A percentile compares a stretch with the other conserved stretches of the same genome.
Evolutionary conservation across 2,329 filamentous ascomycete species (phyloP).

Genomic region (Reticulascus tulasneorum): DNA sequence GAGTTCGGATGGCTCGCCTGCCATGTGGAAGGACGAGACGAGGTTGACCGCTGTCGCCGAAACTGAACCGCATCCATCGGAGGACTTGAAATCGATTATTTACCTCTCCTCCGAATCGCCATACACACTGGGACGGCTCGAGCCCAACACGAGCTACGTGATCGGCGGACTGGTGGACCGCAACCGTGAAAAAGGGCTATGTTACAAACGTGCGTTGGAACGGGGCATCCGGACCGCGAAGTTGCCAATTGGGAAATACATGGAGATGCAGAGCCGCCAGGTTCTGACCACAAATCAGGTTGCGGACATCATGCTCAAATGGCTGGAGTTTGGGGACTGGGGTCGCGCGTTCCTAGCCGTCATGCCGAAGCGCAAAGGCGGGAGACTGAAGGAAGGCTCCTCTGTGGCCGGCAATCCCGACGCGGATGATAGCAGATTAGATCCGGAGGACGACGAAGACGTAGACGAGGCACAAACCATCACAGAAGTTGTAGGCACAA

Average conservation of each 20-base stretch:
- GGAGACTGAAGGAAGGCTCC: conserved; percentile 49
- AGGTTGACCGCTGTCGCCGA: conserved; percentile 29
- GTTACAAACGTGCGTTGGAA: conserved; percentile 74
- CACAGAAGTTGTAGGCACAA: too few relatives aligned
- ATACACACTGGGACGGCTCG: conserved; percentile 74
- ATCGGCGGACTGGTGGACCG: conserved; percentile 94
- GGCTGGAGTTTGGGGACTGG: conserved; percentile 90
- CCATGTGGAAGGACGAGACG: conserved; percentile 24
- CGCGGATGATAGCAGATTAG: conserved; percentile 19
- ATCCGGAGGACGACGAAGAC: conserved; percentile 23
- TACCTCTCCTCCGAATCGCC: conserved; percentile 93
- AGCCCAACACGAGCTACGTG: conserved; percentile 86
- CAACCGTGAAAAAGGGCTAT: conserved; percentile 93
- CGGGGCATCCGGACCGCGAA: conserved; percentile 81
- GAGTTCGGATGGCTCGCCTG: conserved; percentile 21
- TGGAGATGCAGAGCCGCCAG: conserved; percentile 82
- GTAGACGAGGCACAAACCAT: conserved; percentile 22
- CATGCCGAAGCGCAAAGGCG: conserved; percentile 88
- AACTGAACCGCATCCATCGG: conserved; percentile 23
- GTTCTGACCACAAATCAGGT: conserved; percentile 95
- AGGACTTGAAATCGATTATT: conserved; percentile 52
- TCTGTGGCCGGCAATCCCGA: conserved; percentile 17
- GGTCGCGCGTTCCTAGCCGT: conserved; percentile 81
- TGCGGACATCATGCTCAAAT: conserved; percentile 91
- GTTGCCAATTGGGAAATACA: conserved; percentile 90